Conservation (phyloP, 1,284 basidiomycete genomes). For the Leccinum variabile region DNA sequence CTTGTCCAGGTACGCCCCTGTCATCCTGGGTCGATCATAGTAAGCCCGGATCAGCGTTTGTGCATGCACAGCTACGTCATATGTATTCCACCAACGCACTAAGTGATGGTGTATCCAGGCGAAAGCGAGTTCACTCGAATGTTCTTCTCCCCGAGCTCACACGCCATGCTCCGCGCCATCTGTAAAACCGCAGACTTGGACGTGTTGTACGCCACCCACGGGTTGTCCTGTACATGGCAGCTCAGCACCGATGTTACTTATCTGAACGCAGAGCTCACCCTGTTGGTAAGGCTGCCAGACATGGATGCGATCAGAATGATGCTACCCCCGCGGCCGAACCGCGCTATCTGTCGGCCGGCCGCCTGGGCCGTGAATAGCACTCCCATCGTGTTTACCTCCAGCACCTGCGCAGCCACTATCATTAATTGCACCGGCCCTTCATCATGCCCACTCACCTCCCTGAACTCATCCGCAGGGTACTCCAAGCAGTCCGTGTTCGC, state of each 20-base stretch:
- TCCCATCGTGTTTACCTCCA: constrained; percentile 76
- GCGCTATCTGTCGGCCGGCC: constrained; percentile 74
- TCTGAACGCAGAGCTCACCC: constrained; percentile 40
- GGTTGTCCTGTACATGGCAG: constrained; percentile 53
- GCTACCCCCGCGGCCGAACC: constrained; percentile 71
- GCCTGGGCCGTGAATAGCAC: constrained; percentile 43
- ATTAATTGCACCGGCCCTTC: neutral
- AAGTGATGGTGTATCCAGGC: constrained; percentile 70
- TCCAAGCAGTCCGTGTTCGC: constrained; percentile 62
- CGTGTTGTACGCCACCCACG: constrained; percentile 78
- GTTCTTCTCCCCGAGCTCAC: constrained; percentile 69
- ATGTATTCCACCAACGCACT: constrained; percentile 48
- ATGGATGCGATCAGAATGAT: constrained; percentile 83
- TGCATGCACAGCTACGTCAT: neutral
- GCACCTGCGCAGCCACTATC: constrained; percentile 45
- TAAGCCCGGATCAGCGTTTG: too few species aligned
- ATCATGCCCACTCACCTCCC: constrained; percentile 47
- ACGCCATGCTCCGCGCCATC: constrained; percentile 82
- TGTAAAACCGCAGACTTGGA: constrained; percentile 83
- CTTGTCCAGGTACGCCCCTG: constrained; percentile 70
- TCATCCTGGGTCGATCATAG: constrained; percentile 58
- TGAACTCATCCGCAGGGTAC: constrained; percentile 70
- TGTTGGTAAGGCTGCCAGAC: constrained; percentile 84
- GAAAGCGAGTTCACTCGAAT: constrained; percentile 80
- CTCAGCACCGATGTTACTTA: neutral